phyloP scores from a whole-genome alignment of 2,329 filamentous ascomycete genomes.

The Sporothrix humicola region DNA sequence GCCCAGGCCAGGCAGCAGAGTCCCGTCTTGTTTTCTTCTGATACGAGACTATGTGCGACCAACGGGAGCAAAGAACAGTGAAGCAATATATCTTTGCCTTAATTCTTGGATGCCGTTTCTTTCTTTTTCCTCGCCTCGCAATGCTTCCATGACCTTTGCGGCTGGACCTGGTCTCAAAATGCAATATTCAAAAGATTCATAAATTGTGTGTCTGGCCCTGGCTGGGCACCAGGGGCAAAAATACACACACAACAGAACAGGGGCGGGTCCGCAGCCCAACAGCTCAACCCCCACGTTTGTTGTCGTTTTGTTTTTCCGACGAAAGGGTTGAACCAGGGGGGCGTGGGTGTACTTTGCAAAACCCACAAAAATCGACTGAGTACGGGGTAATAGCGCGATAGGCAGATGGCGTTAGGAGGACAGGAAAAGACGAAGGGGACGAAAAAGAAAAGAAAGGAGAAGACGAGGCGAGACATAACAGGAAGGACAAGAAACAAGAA shows the following conservation, averaged over 20 bases:
- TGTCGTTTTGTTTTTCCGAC: conserved; percentile 25
- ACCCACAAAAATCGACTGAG: background rate
- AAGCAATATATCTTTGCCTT: too few species aligned
- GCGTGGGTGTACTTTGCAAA: background rate
- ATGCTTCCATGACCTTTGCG: background rate
- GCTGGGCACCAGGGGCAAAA: conserved; percentile 8
- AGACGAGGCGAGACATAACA: background rate
- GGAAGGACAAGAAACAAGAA: background rate
- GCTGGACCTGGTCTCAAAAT: background rate
- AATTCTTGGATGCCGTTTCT: background rate
- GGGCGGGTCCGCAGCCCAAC: conserved; percentile 9
- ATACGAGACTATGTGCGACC: conserved; percentile 16
- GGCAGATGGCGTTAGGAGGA: conserved; percentile 21
- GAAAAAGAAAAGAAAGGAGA: background rate
- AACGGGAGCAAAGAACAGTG: background rate
- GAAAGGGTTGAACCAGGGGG: background rate
- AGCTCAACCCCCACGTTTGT: conserved; percentile 26
- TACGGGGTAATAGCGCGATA: conserved; percentile 34
- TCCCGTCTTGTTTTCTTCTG: conserved; percentile 3
- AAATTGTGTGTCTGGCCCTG: conserved; percentile 5
- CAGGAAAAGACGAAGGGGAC: background rate
- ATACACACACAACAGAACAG: background rate
- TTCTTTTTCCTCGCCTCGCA: background rate
- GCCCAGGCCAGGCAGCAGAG: conserved; percentile 25
- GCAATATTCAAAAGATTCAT: background rate